Evolutionary conservation across 1,284 basidiomycete species (phyloP), one percentile per base, ranked within the genome.

Genomic region (Malassezia cuniculi): DNA sequence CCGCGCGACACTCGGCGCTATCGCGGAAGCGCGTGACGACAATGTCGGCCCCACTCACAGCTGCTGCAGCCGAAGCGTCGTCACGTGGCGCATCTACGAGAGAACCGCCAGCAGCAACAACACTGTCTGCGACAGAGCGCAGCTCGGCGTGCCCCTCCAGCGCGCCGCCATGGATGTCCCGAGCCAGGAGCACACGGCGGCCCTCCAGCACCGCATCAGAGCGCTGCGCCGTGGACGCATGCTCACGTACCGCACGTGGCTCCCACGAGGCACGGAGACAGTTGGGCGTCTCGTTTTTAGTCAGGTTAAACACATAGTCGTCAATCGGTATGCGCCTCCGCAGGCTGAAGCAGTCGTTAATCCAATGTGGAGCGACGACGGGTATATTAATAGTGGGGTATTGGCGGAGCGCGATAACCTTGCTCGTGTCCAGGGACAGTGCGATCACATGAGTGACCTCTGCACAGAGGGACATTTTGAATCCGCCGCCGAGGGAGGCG

Each of bases 381-480:
- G 74, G 75, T 53, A 82, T 73, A 12, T 77, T 40, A 71, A 66
- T 3, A 9, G 72, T 60, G 36, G 74, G 71, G 58, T 73, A 76
- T 45, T 76, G 73, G 54, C 81, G 30, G 18, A 52, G 41, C 35
- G 49, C 47, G 12, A 16, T 21, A 27, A 55, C 36, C 31, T 50
- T 52, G 27, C 32, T n/a, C 28, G 36, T 36, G 14, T 48, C 43
- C 31, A 43, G 36, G 24, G 36, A 37, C 8, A 36, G 66, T 20
- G 78, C 77, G 53, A 89, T 80, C 32, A 87, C 73, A 63, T 89
- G 85, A 1, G 85, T 87, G 26, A 85, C 79, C 49, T 89, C 85
- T 42, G 75, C 75, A 0, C 82, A 84, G 35, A 85, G 74, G 4
- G 77, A 77, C 1, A 71, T 70, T 11, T 80, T 74, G 76, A 78